phyloP scores from a whole-genome alignment of 179 eudicot species.

The Actinidia arguta region DNA sequence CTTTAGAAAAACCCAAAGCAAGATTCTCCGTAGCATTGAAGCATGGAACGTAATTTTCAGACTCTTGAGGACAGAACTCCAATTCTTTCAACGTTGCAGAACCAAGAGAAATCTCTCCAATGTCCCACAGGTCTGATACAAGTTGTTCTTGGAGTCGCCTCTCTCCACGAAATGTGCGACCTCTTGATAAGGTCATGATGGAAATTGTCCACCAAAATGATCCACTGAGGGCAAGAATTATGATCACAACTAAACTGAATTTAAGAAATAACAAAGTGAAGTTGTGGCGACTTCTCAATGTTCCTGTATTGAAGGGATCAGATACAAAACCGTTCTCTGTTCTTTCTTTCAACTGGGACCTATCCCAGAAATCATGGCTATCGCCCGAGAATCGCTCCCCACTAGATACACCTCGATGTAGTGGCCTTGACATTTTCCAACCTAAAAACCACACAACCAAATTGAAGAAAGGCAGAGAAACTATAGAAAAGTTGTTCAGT shows the following conservation, averaged over 20 bases:
- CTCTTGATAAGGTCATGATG: conserved; percentile 73
- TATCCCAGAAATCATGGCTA: conserved; percentile 63
- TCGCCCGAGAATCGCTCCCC: conserved; percentile 71
- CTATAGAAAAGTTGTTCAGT: neutral
- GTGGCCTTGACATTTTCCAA: conserved; percentile 88
- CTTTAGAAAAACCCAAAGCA: conserved; percentile 53
- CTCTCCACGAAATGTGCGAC: conserved; percentile 67
- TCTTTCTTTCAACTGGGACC: conserved; percentile 83
- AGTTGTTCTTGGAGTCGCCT: conserved; percentile 90
- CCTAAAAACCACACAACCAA: conserved; percentile 28
- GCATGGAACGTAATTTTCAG: conserved; percentile 86
- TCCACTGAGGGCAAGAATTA: conserved; percentile 78
- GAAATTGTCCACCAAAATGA: conserved; percentile 96
- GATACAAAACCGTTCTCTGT: conserved; percentile 64
- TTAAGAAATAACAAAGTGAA: conserved; percentile 64
- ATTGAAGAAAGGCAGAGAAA: neutral
- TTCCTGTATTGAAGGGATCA: conserved; percentile 50
- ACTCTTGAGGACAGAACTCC: conserved; percentile 70
- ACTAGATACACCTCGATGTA: conserved; percentile 76
- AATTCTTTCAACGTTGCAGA: conserved; percentile 70
- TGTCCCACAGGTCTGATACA: conserved; percentile 78
- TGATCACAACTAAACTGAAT: conserved; percentile 70
- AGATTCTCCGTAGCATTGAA: conserved; percentile 76
- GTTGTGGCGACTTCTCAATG: conserved; percentile 67
- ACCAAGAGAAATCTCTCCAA: conserved; percentile 86